Conservation (phyloP, 164 flowering plant genomes). For the Santalum album region DNA sequence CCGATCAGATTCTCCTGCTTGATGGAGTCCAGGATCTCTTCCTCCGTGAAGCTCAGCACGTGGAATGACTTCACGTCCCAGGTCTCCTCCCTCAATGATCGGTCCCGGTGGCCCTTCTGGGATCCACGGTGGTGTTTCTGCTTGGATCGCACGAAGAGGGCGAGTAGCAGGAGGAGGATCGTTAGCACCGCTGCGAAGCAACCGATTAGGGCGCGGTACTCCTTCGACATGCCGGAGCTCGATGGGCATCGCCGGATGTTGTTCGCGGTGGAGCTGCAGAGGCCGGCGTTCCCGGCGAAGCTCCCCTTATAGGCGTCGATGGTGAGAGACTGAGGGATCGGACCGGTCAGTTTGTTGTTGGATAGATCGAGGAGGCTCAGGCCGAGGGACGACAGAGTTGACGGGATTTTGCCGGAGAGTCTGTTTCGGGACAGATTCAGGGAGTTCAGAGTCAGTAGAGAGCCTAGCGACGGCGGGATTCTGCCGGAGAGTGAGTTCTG, state of each 20-base stretch:
- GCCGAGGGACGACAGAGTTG: constrained; percentile 36
- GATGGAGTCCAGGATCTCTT: constrained; percentile 59
- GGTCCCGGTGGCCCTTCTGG: constrained; percentile 10
- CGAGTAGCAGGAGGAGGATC: constrained; percentile 22
- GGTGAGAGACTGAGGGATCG: constrained; percentile 43
- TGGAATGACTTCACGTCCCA: constrained; percentile 80
- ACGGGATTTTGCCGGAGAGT: constrained; percentile 59
- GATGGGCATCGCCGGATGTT: constrained; percentile 35
- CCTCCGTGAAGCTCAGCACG: constrained; percentile 53
- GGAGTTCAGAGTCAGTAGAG: constrained; percentile 40
- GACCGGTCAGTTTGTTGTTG: constrained; percentile 45
- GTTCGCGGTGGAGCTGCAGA: constrained; percentile 37
- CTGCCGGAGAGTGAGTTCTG: constrained; percentile 44
- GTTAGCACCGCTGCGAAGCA: constrained; percentile 26
- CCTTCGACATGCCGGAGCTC: constrained; percentile 21
- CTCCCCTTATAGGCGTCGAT: constrained; percentile 43
- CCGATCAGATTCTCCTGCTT: constrained; percentile 71
- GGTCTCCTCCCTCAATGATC: constrained; percentile 41
- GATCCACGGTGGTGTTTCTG: constrained; percentile 1
- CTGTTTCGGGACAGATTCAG: constrained; percentile 57
- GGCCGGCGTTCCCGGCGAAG: constrained; percentile 53
- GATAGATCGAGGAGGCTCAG: constrained; percentile 71
- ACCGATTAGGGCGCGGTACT: constrained; percentile 25
- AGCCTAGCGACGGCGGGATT: constrained; percentile 53
- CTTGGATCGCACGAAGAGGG: constrained; percentile 27